Percentiles rank a stretch among this genome's conserved stretches.
Conservation (phyloP, 2,329 filamentous ascomycete genomes). For the Tolypocladium album region DNA sequence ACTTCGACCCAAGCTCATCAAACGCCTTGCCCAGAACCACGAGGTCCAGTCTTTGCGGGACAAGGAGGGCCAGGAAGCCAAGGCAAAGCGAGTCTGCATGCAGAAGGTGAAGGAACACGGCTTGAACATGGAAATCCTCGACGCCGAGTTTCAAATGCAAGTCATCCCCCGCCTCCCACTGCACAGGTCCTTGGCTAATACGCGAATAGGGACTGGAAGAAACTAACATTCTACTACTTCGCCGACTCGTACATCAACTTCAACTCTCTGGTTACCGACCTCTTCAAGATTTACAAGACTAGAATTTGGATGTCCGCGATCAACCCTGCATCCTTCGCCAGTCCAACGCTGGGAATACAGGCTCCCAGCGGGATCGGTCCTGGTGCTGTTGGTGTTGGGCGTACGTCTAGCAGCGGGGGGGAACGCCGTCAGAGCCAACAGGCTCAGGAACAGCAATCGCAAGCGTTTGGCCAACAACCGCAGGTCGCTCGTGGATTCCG, state of each 20-base stretch:
- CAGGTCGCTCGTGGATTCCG: conserved; percentile 31
- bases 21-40: conserved; percentile 82
- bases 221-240: conserved; percentile 98
- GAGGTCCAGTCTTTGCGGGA: conserved; percentile 83
- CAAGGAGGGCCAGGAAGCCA: conserved; percentile 95
- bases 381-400: conserved; percentile 49
- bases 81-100: conserved; percentile 92
- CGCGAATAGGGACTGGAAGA: conserved; percentile 80
- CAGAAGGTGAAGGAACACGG: conserved; percentile 93
- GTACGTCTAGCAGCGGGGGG: conserved; percentile 24
- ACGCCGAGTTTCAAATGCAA: conserved; percentile 97
- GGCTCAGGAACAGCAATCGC: conserved; percentile 17
- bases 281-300: conserved; percentile 99
- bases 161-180: conserved; percentile 21
- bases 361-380: conserved; percentile 57
- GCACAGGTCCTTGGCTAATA: conserved; percentile 3
- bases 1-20: conserved; percentile 92
- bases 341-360: conserved; percentile 60
- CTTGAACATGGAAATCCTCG: conserved; percentile 95
- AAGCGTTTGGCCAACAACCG: conserved; percentile 23
- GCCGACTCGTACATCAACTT: conserved; percentile 98
- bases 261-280: conserved; percentile 90
- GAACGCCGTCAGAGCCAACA: conserved; percentile 41
- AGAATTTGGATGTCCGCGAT: conserved; percentile 99
- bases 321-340: conserved; percentile 91